Percentiles rank a stretch among this genome's conserved stretches.
phyloP scores from a whole-genome alignment of 306 rosid species.

The Quercus wislizeni region DNA sequence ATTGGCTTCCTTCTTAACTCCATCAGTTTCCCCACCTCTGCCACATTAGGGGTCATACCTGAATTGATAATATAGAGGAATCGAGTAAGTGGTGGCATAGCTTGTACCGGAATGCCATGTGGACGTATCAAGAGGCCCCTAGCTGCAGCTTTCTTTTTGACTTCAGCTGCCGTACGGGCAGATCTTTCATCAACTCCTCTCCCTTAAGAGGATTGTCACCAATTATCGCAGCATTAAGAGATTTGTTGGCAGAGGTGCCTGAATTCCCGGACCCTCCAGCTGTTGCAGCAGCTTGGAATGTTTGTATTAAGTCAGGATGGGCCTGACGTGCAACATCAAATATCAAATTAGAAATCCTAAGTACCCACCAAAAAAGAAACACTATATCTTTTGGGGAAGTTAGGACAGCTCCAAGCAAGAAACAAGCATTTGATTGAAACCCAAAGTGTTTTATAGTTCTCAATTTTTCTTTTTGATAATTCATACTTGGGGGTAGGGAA shows the following conservation, averaged over 20 bases:
- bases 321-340: conserved; percentile 45
- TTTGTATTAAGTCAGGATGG: conserved; percentile 84
- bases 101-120: no score
- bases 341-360: not conserved
- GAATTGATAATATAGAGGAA: no score
- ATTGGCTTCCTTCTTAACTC: no score
- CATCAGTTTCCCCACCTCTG: no score
- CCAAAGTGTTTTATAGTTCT: no score
- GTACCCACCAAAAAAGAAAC: no score
- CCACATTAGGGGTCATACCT: no score
- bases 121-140: conserved; percentile 46
- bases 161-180: conserved; percentile 91
- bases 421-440: not conserved
- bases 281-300: conserved; percentile 87
- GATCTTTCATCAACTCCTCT: conserved; percentile 96
- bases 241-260: conserved; percentile 53
- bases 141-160: conserved; percentile 91
- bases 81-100: no score
- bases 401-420: not conserved
- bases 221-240: conserved; percentile 76
- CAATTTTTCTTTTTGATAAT: no score
- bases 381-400: not conserved
- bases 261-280: conserved; percentile 90
- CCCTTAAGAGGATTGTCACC: conserved; percentile 76
- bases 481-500: no score